Percentiles rank a stretch among this genome's conserved stretches.
Conservation (phyloP, 805 yeast genomes). For the Candida schatavii region DNA sequence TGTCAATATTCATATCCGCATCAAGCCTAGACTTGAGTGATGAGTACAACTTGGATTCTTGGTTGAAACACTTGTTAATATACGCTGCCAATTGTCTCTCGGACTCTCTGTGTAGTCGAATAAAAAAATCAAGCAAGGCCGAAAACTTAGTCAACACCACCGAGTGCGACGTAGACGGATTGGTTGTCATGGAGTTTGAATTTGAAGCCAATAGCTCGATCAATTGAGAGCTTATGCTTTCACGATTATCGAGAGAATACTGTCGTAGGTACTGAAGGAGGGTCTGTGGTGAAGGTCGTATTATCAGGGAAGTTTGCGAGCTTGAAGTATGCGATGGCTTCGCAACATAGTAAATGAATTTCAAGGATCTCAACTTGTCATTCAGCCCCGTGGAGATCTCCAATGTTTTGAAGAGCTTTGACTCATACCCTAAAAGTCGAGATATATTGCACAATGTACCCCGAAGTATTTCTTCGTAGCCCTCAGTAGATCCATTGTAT, state of each 20-base stretch:
- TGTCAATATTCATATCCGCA: slow-evolving; percentile 10
- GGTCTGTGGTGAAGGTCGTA: background rate
- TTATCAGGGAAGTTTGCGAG: background rate
- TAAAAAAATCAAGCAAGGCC: slow-evolving; percentile 2
- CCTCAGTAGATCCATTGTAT: slow-evolving; percentile 6
- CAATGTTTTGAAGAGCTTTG: slow-evolving; percentile 11
- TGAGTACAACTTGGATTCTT: slow-evolving; percentile 16
- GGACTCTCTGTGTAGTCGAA: slow-evolving; percentile 5
- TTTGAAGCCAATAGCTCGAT: slow-evolving; percentile 2
- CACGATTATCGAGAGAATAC: background rate
- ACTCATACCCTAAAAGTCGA: slow-evolving; percentile 15
- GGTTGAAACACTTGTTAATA: slow-evolving; percentile 15
- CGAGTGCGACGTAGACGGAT: background rate
- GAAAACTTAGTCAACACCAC: slow-evolving; percentile 2
- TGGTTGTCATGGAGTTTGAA: background rate
- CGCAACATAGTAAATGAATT: slow-evolving; percentile 9
- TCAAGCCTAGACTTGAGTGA: slow-evolving; percentile 15
- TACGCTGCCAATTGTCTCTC: background rate
- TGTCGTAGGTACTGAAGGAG: background rate
- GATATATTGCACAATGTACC: slow-evolving; percentile 13
- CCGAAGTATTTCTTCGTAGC: slow-evolving; percentile 14
- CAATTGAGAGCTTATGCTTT: slow-evolving; percentile 3
- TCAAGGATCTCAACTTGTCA: slow-evolving; percentile 7
- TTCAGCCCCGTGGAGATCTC: slow-evolving; percentile 5
- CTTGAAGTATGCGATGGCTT: background rate